phyloP scores from a whole-genome alignment of 202 grass and related monocot species.

The Setaria italica region DNA sequence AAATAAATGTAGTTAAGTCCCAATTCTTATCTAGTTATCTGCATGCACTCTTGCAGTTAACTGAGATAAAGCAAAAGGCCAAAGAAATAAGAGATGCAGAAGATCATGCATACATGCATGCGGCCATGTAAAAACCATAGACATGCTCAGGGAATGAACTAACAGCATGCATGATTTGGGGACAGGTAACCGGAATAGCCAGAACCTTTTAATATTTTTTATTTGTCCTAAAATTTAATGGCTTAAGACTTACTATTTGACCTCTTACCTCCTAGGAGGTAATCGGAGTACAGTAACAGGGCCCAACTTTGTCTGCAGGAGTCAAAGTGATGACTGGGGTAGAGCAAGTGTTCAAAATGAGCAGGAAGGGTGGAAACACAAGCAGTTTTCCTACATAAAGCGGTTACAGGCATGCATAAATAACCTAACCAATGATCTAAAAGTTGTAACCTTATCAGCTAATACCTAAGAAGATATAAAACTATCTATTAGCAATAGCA shows the following conservation, averaged over 20 bases:
- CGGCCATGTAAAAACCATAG: not conserved
- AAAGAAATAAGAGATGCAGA: not conserved
- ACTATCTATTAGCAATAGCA: not conserved
- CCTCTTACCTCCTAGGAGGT: too few relatives aligned
- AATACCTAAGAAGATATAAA: not conserved
- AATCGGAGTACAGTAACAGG: too few relatives aligned
- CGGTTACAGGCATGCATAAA: not conserved
- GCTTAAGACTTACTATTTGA: too few relatives aligned
- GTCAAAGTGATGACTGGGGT: not conserved
- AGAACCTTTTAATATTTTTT: too few relatives aligned
- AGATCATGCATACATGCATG: not conserved
- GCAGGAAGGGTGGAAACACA: not conserved
- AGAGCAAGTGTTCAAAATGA: not conserved
- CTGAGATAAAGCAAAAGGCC: not conserved
- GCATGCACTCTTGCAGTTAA: not conserved
- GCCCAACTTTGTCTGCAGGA: not conserved
- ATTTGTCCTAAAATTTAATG: too few relatives aligned
- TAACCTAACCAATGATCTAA: not conserved
- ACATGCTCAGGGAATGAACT: not conserved
- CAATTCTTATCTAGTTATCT: not conserved
- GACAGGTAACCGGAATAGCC: not conserved
- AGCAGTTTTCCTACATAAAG: not conserved
- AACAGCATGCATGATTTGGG: not conserved
- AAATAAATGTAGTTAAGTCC: not conserved
- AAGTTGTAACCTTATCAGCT: slow-evolving; percentile 17